Percentiles rank a stretch among this genome's conserved stretches.
Evolutionary conservation across 163 green algal genomes (phyloP).

Genomic region (Scenedesmus sp.): DNA sequence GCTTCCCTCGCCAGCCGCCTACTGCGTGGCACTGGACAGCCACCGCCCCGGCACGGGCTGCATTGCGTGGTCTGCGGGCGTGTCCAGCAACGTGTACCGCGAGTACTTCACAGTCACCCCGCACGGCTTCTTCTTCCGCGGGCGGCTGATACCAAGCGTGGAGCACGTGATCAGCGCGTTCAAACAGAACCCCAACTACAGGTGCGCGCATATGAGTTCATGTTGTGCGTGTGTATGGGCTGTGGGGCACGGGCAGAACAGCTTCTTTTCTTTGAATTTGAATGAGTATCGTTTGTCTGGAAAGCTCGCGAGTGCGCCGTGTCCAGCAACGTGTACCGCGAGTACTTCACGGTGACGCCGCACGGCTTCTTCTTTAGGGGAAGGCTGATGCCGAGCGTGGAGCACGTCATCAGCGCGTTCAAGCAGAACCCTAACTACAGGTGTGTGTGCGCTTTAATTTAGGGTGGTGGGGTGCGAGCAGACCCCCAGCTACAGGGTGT

Average conservation of each 20-base stretch:
- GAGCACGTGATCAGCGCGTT: conserved; percentile 43
- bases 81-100: background rate
- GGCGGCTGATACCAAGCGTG: background rate
- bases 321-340: background rate
- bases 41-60: conserved; percentile 19
- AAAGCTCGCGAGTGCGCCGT: too few relatives aligned
- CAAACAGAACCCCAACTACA: conserved; percentile 50
- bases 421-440: conserved; percentile 49
- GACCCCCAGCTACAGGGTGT: too few relatives aligned
- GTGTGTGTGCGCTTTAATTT: too few relatives aligned
- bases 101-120: conserved; percentile 42
- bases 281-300: background rate
- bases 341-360: conserved; percentile 38
- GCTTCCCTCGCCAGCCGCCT: background rate
- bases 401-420: conserved; percentile 40
- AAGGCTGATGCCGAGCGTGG: background rate
- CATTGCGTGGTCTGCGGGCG: conserved; percentile 6
- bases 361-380: conserved; percentile 41
- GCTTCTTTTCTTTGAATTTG: too few relatives aligned
- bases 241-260: too few relatives aligned
- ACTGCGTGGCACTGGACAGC: conserved; percentile 23
- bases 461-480: too few relatives aligned
- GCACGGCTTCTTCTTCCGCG: conserved; percentile 41
- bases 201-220: background rate
- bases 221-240: too few relatives aligned